Percentiles rank a stretch among this genome's conserved stretches.
These are phyloP conservation scores for Cantharellus anzutake DNA, from an alignment of 768 basidiomycete genomes.

Conservation along the genomic window DNA sequence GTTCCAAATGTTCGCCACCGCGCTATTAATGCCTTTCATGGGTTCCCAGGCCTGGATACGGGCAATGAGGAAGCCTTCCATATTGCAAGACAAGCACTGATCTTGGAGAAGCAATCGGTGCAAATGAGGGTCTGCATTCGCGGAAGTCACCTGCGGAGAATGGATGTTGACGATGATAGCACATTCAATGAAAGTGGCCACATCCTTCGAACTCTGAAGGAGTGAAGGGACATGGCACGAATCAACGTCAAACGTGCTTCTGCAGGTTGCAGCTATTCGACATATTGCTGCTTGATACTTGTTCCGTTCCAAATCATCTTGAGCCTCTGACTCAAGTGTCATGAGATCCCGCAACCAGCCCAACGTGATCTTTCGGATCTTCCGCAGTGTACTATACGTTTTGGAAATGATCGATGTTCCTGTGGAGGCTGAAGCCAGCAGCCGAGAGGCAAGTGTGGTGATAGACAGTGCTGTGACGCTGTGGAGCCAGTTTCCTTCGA, in stretches of 20 bases:
- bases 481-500: neutral
- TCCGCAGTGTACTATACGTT: slow-evolving; percentile 16
- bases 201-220: slow-evolving; percentile 13
- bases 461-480: neutral
- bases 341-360: slow-evolving; percentile 21
- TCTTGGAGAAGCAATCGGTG: neutral
- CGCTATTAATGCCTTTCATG: neutral
- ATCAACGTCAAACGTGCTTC: slow-evolving; percentile 23
- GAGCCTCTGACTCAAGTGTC: slow-evolving; percentile 10
- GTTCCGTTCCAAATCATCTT: slow-evolving; percentile 9
- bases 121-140: neutral
- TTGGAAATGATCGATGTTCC: slow-evolving; percentile 7
- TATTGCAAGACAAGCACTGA: neutral
- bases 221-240: slow-evolving; percentile 8
- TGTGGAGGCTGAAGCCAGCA: neutral
- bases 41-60: neutral
- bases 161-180: slow-evolving; percentile 16
- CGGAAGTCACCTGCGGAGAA: neutral
- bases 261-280: slow-evolving; percentile 23
- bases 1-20: neutral
- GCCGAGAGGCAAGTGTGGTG: neutral
- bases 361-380: slow-evolving; percentile 17
- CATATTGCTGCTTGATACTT: slow-evolving; percentile 14
- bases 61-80: neutral
- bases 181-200: slow-evolving; percentile 18